Conservation (phyloP, 345 rosid species). For the Salix caprea region DNA sequence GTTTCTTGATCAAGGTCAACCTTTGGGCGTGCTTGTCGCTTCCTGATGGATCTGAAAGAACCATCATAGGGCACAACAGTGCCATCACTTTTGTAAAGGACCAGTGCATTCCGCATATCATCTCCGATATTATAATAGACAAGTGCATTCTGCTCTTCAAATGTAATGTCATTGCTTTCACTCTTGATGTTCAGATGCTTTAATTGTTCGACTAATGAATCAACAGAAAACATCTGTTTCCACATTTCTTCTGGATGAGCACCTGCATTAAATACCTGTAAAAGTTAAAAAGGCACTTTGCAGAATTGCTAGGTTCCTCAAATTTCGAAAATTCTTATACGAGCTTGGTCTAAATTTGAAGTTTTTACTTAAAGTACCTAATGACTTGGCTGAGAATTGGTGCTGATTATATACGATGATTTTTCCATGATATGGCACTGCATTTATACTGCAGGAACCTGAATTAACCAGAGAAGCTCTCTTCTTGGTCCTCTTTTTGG, state of each 20-base stretch:
- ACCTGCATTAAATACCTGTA: conserved; percentile 19
- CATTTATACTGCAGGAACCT: conserved; percentile 22
- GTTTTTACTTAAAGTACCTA: conserved; percentile 37
- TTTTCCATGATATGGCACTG: conserved; percentile 33
- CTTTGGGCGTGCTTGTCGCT: conserved; percentile 16
- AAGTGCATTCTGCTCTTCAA: conserved; percentile 44
- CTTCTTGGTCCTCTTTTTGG: conserved; percentile 50
- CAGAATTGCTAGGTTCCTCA: background rate
- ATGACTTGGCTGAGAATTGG: conserved; percentile 23
- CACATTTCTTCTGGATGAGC: background rate
- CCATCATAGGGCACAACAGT: conserved; percentile 15
- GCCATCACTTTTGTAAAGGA: conserved; percentile 12
- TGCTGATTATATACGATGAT: conserved; percentile 23
- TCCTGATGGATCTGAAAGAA: conserved; percentile 14
- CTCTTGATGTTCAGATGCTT: conserved; percentile 13
- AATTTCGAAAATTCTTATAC: background rate
- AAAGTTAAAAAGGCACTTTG: conserved; percentile 13
- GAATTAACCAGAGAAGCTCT: conserved; percentile 25
- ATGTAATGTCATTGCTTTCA: conserved; percentile 7
- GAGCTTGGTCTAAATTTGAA: background rate
- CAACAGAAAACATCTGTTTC: conserved; percentile 1
- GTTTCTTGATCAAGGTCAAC: conserved; percentile 33
- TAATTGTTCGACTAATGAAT: conserved; percentile 10
- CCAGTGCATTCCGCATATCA: conserved; percentile 16
- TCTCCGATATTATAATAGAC: conserved; percentile 33